Base-by-base conservation (phyloP, 2,329 filamentous ascomycete species). In the Calonectria henricotiae region DNA sequence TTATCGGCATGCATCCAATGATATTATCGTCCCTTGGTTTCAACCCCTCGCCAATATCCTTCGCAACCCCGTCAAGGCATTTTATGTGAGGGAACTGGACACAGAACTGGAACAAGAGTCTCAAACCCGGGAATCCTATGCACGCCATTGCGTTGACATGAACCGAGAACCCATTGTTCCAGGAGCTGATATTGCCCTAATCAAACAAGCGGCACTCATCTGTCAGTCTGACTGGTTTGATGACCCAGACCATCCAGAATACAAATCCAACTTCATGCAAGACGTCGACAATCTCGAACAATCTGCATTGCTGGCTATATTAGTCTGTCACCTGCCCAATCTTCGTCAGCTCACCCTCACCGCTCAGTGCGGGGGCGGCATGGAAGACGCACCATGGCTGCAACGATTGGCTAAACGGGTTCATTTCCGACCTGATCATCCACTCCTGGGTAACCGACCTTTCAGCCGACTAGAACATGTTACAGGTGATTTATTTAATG, bases 191-290 rank as follows among this genome's bases (percentile, higher is more conserved):
- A 23, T 55, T 4, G 12, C 23, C 15, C 30, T 55, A 2, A 20
- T 55, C 4, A 55, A 15, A 37, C 5, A 55, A 3, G 49, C 30
- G 9, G 49, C 30, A 12, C 32, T 37, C 2, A 35, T 4, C 32
- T 55, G 49, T 23, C 8, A 20, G 17, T 37, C 32, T 55, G 49
- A 55, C n/a, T 37, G 49, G 49, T 55, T 55, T 23, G 30, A 55
- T 13, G 30, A 23, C 35, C 49, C 30, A 23, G 49, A 37, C 30
- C 11, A 37, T 13, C 49, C 49, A 23, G 20, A 37, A 20, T 13
- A 23, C 11, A 55, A 55, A 20, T 6, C 9, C n/a, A 11, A 20
- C 4, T 55, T 55, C 8, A 35, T 55, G 5, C 17, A 12, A 5
- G 49, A 55, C 11, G 49, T 37, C 32, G 9, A 37, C 3, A 55